Evolutionary conservation across 2,329 filamentous ascomycete genomes (phyloP), one percentile per base, ranked within the genome.

Genomic region (Stagonosporopsis cucurbitacearum): DNA sequence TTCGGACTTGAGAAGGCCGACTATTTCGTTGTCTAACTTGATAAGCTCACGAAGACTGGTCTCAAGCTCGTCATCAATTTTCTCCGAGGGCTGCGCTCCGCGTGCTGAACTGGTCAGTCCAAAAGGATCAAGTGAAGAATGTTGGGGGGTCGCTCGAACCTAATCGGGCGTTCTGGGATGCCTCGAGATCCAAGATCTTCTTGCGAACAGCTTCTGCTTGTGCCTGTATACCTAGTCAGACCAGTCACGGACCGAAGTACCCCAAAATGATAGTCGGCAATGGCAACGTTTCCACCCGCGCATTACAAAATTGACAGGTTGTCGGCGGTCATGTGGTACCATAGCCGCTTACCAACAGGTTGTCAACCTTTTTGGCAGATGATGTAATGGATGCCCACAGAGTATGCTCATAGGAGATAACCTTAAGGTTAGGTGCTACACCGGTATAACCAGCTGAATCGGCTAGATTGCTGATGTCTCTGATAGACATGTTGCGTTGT

Each of bases 1-100:
- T 41, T 77, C 74, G 40, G 78, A 77, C 52, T 78, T 75, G 40
- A 80, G 70, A 28, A 79, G 72, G 44, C 77, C 73, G 39, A 75
- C 64, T 33, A 80, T 76, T 57, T 81, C 77, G 55, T 82, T 79
- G 62, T 69, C 74, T 17, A 81, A 67, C 50, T 79, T 79, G 61
- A 82, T 76, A 54, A 81, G 80, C 36, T 81, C 79, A 32, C 80
- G 77, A 39, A 80, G 76, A 15, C 77, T 70, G 32, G 76, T 70
- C 59, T 81, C 79, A 3, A 82, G 74, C 26, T 78, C 75, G 42
- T 77, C 73, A 60, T 81, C 79, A 20, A 80, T 72, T n/a, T 69
- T 66, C 12, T 72, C 67, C 17, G 75, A 76, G 12, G 73, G 68
- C 28, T 66, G 59, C 17, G 75, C 72, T 23, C 71, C 72, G 6